Percentiles rank a stretch among this genome's conserved stretches.
Evolutionary conservation across 2,329 filamentous ascomycete species (phyloP).

Genomic region (Pyrenophora seminiperda): DNA sequence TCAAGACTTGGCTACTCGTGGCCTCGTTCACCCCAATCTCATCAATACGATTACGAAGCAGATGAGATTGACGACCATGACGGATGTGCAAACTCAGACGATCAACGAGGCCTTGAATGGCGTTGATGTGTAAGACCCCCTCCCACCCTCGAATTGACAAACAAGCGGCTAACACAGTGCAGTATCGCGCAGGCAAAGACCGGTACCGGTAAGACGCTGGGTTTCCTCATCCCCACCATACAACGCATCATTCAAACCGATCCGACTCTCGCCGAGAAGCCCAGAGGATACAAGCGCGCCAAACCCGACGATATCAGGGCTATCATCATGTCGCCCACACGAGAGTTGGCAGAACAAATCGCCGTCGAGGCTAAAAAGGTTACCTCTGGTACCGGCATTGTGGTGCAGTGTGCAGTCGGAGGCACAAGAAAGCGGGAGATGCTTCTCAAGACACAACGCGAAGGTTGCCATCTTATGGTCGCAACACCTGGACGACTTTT

Average conservation of each 20-base stretch:
- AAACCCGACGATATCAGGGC: slow-evolving; percentile 60
- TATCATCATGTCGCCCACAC: slow-evolving; percentile 66
- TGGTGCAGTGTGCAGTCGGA: slow-evolving; percentile 82
- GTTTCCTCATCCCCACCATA: slow-evolving; percentile 84
- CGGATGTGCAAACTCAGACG: slow-evolving; percentile 84
- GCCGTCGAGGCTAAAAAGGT: slow-evolving; percentile 74
- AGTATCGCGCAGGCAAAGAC: slow-evolving; percentile 89
- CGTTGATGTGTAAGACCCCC: slow-evolving; percentile 72
- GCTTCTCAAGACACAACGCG: slow-evolving; percentile 67
- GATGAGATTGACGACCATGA: slow-evolving; percentile 85
- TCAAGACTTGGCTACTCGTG: slow-evolving; percentile 49
- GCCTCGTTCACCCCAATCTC: slow-evolving; percentile 66
- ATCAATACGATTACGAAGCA: slow-evolving; percentile 70
- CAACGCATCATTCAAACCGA: slow-evolving; percentile 75
- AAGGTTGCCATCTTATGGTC: slow-evolving; percentile 88
- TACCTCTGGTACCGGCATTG: slow-evolving; percentile 66
- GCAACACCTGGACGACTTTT: slow-evolving; percentile 87
- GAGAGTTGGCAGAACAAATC: slow-evolving; percentile 69
- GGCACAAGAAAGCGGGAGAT: slow-evolving; percentile 78
- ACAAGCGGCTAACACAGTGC: slow-evolving; percentile 21
- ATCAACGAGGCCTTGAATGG: slow-evolving; percentile 81
- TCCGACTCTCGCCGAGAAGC: slow-evolving; percentile 61
- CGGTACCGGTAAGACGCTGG: slow-evolving; percentile 94
- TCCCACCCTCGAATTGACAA: neutral
- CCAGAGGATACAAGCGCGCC: slow-evolving; percentile 49